These are phyloP conservation scores for Salix udensis DNA, from an alignment of 345 rosid species.

Conservation along the genomic window DNA sequence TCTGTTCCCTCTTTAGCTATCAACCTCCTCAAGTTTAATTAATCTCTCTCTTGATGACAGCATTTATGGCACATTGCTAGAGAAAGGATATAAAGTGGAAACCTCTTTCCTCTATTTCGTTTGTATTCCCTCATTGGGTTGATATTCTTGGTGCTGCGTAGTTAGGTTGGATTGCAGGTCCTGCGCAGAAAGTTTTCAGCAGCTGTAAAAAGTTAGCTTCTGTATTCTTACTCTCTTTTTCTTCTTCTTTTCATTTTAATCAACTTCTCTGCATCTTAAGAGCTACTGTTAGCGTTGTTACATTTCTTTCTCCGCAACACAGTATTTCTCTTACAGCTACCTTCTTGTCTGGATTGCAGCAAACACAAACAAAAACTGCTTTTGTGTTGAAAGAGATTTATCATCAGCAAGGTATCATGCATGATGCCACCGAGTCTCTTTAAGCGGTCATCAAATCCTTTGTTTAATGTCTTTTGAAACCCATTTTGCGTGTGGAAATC, in stretches of 20 bases:
- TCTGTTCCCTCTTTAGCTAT: constrained; percentile 19
- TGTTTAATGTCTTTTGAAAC: constrained; percentile 4
- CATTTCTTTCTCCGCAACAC: not conserved
- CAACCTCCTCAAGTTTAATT: constrained; percentile 1
- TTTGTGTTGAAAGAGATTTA: not conserved
- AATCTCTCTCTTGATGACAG: not conserved
- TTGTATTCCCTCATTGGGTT: constrained; percentile 42
- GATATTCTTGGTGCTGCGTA: constrained; percentile 37
- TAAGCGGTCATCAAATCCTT: not conserved
- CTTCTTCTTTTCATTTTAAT: constrained; percentile 5
- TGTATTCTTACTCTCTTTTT: constrained; percentile 32
- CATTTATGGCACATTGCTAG: not conserved
- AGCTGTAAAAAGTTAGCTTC: constrained; percentile 43
- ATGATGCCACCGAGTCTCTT: not conserved
- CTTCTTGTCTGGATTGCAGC: constrained; percentile 13
- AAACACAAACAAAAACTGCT: constrained; percentile 6
- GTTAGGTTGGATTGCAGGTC: constrained; percentile 40
- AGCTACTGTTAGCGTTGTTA: not conserved
- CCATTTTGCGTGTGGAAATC: not conserved
- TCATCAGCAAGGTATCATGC: not conserved
- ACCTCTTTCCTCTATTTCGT: constrained; percentile 16
- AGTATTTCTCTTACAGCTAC: constrained; percentile 9
- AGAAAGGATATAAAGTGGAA: not conserved
- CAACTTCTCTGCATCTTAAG: not conserved
- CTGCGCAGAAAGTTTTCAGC: constrained; percentile 42